Evolutionary conservation across 495 filamentous ascomycete species (phyloP).

Genomic region (Talaromyces borbonicus): DNA sequence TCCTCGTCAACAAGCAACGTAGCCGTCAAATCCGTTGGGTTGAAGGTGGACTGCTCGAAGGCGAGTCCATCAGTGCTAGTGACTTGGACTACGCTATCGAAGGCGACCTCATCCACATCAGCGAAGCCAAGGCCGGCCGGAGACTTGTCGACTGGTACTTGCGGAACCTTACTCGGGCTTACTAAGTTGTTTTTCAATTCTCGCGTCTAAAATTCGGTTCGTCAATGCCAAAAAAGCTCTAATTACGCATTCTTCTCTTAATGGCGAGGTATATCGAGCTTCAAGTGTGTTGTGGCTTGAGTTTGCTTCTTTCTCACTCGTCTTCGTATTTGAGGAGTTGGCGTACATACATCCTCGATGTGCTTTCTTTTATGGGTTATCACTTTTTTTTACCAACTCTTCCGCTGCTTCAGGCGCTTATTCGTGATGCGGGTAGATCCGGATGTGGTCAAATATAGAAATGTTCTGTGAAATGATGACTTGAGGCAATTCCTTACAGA

Average conservation of each 20-base stretch:
- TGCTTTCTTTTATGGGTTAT: background rate
- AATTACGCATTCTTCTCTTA: too few species aligned
- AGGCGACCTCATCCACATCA: conserved; percentile 95
- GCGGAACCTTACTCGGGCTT: conserved; percentile 88
- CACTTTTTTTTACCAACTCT: background rate
- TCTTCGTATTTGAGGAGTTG: conserved; percentile 14
- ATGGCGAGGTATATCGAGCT: conserved; percentile 15
- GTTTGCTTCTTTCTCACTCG: conserved; percentile 14
- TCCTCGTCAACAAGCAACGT: conserved; percentile 96
- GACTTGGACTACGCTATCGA: conserved; percentile 96
- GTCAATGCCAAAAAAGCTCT: too few species aligned
- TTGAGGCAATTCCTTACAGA: too few species aligned
- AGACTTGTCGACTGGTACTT: conserved; percentile 98
- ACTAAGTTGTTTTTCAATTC: conserved; percentile 35
- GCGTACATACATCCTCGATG: conserved; percentile 4
- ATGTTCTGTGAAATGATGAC: too few species aligned
- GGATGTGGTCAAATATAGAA: too few species aligned
- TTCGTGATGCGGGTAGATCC: too few species aligned
- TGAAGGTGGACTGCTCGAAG: conserved; percentile 81
- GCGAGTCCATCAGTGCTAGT: conserved; percentile 79
- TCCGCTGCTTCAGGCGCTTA: too few species aligned
- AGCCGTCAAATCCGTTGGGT: conserved; percentile 93
- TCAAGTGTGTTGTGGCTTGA: conserved; percentile 11
- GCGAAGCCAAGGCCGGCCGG: conserved; percentile 94
- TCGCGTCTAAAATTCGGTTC: conserved; percentile 9